Base-by-base conservation (phyloP, 805 yeast species). In the Starmera pachycereana region DNA sequence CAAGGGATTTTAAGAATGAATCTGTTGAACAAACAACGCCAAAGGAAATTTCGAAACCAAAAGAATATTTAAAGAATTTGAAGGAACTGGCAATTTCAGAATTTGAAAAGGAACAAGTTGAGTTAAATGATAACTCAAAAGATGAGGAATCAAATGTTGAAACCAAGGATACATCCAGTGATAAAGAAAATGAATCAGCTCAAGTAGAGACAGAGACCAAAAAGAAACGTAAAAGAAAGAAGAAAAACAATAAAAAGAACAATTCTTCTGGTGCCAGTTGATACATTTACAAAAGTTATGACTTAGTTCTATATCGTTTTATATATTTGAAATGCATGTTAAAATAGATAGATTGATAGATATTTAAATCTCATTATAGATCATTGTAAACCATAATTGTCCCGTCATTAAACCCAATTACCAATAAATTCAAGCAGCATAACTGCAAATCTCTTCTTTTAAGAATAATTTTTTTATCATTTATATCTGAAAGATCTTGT, bases 391-490 rank as follows among this genome's bases (percentile, higher is more conserved):
- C 53, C 11, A 62, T 63, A 3, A 77, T 60, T 3, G 75, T 61
- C 3, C 81, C 81, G 45, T 77, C 81, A 37, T 71, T 73, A 36
- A 71, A 76, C 0, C 76, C 82, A 2, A 68, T 65, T 6, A 74
- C 69, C 1, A 74, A 44, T 50, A 67, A 56, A 12, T 51, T 44
- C 2, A 44, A 48, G 4, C 34, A 29, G 0, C 52, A 35, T 7
- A 47, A 39, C 27, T 48, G 47, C 4, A 44, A 6, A 36, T 56
- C 61, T 12, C 61, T 35, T 42, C 59, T 51, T 12, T 44, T 40
- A 4, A 46, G 33, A 13, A 14, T 25, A 12, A 28, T 31, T 3
- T 5, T 33, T n/a, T 29, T 8, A 10, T 25, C 16, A 13, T 32
- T 33, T 29, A 35, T 56, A 50, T 12, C 39, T 28, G n/a, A 25